Evolutionary conservation across 768 basidiomycete genomes (phyloP), one percentile per base, ranked within the genome.

Genomic region (Leucocoprinus leucothites): DNA sequence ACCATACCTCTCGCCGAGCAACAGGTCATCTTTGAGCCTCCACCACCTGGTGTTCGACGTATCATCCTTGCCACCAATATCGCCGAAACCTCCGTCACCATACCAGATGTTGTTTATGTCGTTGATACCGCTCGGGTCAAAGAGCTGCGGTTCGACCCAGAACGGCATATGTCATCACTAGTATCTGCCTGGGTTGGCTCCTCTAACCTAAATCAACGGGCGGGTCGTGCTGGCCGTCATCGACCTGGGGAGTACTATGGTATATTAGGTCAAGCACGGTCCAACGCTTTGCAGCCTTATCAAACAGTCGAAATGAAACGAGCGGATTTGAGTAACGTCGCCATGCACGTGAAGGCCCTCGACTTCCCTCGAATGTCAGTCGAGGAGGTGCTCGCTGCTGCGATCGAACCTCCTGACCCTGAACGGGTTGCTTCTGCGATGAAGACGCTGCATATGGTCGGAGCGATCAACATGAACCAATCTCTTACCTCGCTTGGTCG

Each of bases 231-330:
- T 3, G 95, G 95, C 42, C 84, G 94, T 47, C 94, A 96, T 70
- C 77, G 94, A 24, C 74, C 89, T 5, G 95, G 95, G 66, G 88
- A 93, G 65, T 98, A 98, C 70, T 97, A 80, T 66, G 92, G 93
- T 35, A 80, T 98, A 46, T 69, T 97, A 25, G 80, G 91, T 47
- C 78, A 78, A 55, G 69, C 73, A 13, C 84, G 86, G 50, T 81
- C 86, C 2, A 72, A 73, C 14, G 69, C 74, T 9, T 76, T 98
- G 45, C 77, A 83, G 49, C 80, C 89, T 24, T 87, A 96, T 65
- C 93, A 94, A 67, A 86, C 86, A 1, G 95, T 97, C 35, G 95
- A 97, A 74, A 98, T 98, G 94, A 92, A 92, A 66, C 81, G 94
- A 31, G 83, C 87, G 11, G 93, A 94, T 68, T 67, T 96, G 61